Evolutionary conservation across 2,329 filamentous ascomycete genomes (phyloP), one percentile per base, ranked within the genome.

Genomic region (Diplodia intermedia): DNA sequence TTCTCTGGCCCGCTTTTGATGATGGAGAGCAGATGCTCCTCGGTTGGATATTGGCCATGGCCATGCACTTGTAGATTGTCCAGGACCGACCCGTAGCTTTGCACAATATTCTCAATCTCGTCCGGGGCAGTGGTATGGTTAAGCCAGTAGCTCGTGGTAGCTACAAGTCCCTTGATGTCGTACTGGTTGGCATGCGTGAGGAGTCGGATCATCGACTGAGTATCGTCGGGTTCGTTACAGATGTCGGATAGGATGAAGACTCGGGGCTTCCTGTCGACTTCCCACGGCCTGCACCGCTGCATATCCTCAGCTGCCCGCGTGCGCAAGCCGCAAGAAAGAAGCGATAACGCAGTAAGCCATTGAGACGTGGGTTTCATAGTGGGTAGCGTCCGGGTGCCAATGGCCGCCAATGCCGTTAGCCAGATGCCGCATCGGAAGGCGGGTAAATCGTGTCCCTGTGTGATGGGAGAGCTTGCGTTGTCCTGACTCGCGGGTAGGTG

Each of bases 21-120:
- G 18, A 82, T 72, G 23, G 71, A 70, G 26, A 73, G 72, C 38
- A 81, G 66, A 60, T 79, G 73, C 7, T 81, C 75, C 1, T 76
- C 79, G 0, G 78, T 73, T 0, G 82, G 81, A 69, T 83, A 85
- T 14, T 73, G 75, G 2, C 75, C 75, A 65, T 82, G 79, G 0
- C 80, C 78, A 65, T 84, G 82, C 2, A 79, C 81, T 69, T 86
- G 84, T 3, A 88, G 76, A 68, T 84, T 87, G 14, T 82, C 79
- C 3, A 77, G 73, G 1, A 71, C 74, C 7, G 70, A 71, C 1
- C 71, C 76, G 68, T 79, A 79, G 47, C 74, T 76, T 65, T 76
- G 72, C 50, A 79, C 70, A 26, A 79, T 77, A 65, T 74, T 77
- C 66, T 77, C 73, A 72, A 79, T 78, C 43, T 77, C 75, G 60